Evolutionary conservation across 169 alveolate species (phyloP).

Genomic region (Plasmodium vivax): DNA sequence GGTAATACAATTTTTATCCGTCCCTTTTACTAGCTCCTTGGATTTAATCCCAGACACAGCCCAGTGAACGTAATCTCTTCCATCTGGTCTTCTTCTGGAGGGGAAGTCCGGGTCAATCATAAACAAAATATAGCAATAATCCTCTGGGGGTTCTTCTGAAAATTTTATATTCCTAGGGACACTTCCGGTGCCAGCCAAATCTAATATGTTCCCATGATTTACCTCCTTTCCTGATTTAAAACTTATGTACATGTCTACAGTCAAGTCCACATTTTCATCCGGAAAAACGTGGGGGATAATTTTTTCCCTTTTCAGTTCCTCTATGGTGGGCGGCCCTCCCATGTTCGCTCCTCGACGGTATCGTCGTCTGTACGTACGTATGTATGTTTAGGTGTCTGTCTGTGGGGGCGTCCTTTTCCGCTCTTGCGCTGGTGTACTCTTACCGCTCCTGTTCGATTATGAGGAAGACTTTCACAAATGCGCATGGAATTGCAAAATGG

Average conservation of each 20-base stretch:
- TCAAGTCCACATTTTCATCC: slow-evolving; percentile 38
- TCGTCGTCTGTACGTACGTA: neutral
- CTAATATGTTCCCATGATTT: slow-evolving; percentile 46
- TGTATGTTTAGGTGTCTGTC: neutral
- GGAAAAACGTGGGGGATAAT: slow-evolving; percentile 71
- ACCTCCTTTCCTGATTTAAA: slow-evolving; percentile 74
- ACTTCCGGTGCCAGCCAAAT: slow-evolving; percentile 67
- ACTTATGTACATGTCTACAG: slow-evolving; percentile 30
- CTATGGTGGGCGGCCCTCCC: slow-evolving; percentile 53
- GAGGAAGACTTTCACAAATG: neutral
- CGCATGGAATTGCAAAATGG: neutral
- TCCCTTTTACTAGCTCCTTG: slow-evolving; percentile 66
- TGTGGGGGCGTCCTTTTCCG: neutral
- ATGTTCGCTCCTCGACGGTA: neutral
- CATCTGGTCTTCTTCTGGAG: slow-evolving; percentile 71
- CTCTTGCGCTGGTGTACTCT: neutral
- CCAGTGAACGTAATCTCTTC: slow-evolving; percentile 69
- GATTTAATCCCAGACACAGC: slow-evolving; percentile 72
- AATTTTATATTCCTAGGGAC: slow-evolving; percentile 62
- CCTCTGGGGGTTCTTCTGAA: slow-evolving; percentile 74
- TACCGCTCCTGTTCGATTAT: neutral
- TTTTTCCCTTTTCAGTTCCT: slow-evolving; percentile 64
- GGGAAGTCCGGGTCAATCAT: slow-evolving; percentile 73
- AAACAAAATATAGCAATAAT: slow-evolving; percentile 61
- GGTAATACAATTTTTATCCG: slow-evolving; percentile 45